A percentile compares a stretch with the other conserved stretches of the same genome.
Evolutionary conservation across 2,329 filamentous ascomycete genomes (phyloP).

Genomic region (Neoarthrinium moseri): DNA sequence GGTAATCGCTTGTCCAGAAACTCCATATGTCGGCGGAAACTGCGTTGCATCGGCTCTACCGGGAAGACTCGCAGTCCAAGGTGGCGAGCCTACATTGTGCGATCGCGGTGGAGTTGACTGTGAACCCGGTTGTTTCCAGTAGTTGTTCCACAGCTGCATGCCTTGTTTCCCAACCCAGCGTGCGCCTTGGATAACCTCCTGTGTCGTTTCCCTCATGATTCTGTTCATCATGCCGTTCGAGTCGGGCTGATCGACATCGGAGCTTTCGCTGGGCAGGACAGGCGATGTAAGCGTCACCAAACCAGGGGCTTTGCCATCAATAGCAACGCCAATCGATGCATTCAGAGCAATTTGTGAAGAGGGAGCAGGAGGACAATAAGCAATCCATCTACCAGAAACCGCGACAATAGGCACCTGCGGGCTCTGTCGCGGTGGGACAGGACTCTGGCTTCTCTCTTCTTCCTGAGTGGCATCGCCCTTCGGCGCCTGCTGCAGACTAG

Average conservation of each 20-base stretch:
- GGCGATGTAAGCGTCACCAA: constrained; percentile 64
- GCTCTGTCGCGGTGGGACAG: constrained; percentile 37
- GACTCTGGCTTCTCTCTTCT: constrained; percentile 36
- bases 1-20: constrained; percentile 52
- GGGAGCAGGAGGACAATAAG: constrained; percentile 71
- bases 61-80: constrained; percentile 44
- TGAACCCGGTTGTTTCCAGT: constrained; percentile 65
- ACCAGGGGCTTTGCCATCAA: constrained; percentile 54
- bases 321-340: constrained; percentile 59
- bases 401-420: constrained; percentile 65
- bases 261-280: constrained; percentile 64
- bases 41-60: constrained; percentile 49
- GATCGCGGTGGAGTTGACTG: constrained; percentile 45
- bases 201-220: constrained; percentile 75
- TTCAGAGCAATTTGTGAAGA: constrained; percentile 70
- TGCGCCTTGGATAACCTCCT: constrained; percentile 72
- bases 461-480: constrained; percentile 49
- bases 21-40: constrained; percentile 76
- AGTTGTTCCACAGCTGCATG: constrained; percentile 74
- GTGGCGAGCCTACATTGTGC: constrained; percentile 38
- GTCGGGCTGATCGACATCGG: constrained; percentile 70
- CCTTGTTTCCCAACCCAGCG: constrained; percentile 78
- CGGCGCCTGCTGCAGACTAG: constrained; percentile 66
- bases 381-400: constrained; percentile 72
- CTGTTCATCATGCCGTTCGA: constrained; percentile 72